Base-by-base conservation (phyloP, 495 filamentous ascomycete genomes). In the Neurospora sp. region DNA sequence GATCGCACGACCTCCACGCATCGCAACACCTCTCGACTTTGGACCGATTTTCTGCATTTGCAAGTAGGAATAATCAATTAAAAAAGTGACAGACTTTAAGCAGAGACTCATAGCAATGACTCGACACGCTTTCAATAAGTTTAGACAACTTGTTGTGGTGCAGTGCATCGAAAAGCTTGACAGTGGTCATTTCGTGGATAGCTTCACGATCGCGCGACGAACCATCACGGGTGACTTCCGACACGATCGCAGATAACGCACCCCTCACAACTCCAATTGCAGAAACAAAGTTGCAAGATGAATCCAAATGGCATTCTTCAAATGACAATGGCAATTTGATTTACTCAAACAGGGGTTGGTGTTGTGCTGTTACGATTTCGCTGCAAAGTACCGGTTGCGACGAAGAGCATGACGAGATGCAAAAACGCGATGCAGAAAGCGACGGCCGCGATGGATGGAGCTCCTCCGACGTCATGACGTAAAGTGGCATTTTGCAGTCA, bases 131-230 rank as follows among this genome's bases (percentile, higher is more conserved):
- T 62, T 62, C 6, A 37, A 3, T 1, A 18, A 9, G 12, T 18
- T 66, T 9, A 0, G 14, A 66, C 6, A 16, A 1, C 2, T 5
- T 66, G 54, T 9, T 66, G 54, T 18, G 54, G 27, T 66, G 54
- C 27, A 0, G 14, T 66, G 27, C 1, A 7, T 9, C 14, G 54
- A 66, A 66, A 18, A 8, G 54, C 14, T 66, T 35, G 23, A 16
- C 6, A 66, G 5, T 16, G 14, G 23, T 9, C 6, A 66, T 66
- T 66, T 66, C 54, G 84, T 75, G 78, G 82, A 85, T 85, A 81
- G 83, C 84, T 83, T 85, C 83, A 83, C 74, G 74, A 71, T 70
- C 16, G 62, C 46, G n/a, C 41, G 31, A 31, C 70, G 72, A 42
- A 69, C 70, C 73, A 80, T 73, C 75, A 74, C 69, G 40, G 75